A percentile compares a stretch with the other conserved stretches of the same genome.
Evolutionary conservation across 768 basidiomycete genomes (phyloP).

Genomic region (Tulasnella sp.): DNA sequence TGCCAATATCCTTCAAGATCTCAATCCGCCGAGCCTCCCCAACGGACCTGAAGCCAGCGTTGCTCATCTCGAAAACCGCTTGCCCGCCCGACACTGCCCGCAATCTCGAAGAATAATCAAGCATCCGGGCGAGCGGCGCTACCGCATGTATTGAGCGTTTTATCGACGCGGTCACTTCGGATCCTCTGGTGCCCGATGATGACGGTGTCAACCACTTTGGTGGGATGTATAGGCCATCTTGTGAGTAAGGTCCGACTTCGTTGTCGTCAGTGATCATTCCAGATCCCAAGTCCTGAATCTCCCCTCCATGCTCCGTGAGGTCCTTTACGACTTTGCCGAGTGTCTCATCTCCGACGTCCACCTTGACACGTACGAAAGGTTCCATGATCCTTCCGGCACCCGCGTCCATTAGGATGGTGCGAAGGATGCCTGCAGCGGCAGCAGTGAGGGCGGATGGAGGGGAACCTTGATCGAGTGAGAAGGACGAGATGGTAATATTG

Average conservation of each 20-base stretch:
- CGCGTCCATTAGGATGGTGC: conserved; percentile 46
- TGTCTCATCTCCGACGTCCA: conserved; percentile 52
- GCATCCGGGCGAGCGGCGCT: conserved; percentile 69
- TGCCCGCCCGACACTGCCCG: conserved; percentile 75
- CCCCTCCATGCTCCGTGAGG: conserved; percentile 73
- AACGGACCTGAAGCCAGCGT: conserved; percentile 66
- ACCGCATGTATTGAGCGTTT: conserved; percentile 60
- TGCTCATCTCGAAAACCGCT: conserved; percentile 66
- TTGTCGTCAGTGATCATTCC: conserved; percentile 23
- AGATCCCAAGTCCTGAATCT: conserved; percentile 55
- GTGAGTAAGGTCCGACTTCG: conserved; percentile 35
- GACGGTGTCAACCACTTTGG: conserved; percentile 70
- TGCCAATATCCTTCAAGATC: conserved; percentile 69
- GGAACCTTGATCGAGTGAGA: conserved; percentile 32
- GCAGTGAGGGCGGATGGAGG: conserved; percentile 48
- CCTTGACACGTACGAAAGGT: conserved; percentile 60
- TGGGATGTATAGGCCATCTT: conserved; percentile 64
- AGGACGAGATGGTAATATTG: conserved; percentile 41
- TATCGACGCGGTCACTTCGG: conserved; percentile 29
- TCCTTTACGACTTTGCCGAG: conserved; percentile 75
- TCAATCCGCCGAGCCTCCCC: conserved; percentile 49
- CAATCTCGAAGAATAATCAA: conserved; percentile 68
- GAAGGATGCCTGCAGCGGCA: conserved; percentile 46
- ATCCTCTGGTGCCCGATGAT: conserved; percentile 27
- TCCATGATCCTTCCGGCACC: conserved; percentile 69